Evolutionary conservation across 805 yeast species (phyloP).

Genomic region (Lachancea nothofagi): DNA sequence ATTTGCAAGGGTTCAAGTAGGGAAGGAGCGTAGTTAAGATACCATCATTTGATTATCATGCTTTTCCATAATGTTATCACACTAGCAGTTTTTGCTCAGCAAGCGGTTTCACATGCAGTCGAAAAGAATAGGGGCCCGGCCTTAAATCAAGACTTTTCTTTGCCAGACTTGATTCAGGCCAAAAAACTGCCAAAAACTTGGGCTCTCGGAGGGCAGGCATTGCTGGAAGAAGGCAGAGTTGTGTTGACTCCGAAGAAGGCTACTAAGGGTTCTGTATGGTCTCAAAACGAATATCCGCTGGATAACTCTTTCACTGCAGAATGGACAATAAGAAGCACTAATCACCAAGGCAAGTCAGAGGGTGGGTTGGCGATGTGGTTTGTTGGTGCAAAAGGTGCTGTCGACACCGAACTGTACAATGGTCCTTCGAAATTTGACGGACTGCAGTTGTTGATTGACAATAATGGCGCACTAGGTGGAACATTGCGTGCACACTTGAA

Average conservation of each 20-base stretch:
- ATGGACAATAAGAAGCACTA: constrained; percentile 56
- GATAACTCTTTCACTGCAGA: constrained; percentile 51
- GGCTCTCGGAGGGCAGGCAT: constrained; percentile 36
- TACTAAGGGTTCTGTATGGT: constrained; percentile 45
- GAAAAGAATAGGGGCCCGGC: constrained; percentile 17
- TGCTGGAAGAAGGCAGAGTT: constrained; percentile 48
- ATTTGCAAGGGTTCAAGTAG: too few relatives aligned
- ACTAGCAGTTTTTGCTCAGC: constrained; percentile 2
- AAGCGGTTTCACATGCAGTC: constrained; percentile 1
- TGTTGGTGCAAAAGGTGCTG: constrained; percentile 31
- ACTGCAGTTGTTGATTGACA: constrained; percentile 53
- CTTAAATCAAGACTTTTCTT: constrained; percentile 30
- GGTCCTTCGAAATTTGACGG: constrained; percentile 62
- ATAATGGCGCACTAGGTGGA: constrained; percentile 41
- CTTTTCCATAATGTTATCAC: constrained; percentile 5
- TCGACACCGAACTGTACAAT: constrained; percentile 39
- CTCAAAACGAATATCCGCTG: constrained; percentile 29
- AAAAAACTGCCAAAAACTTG: constrained; percentile 33
- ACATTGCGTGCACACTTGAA: constrained; percentile 54
- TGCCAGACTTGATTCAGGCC: constrained; percentile 37
- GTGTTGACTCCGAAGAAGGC: constrained; percentile 42
- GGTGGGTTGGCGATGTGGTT: constrained; percentile 61
- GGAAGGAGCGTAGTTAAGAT: too few relatives aligned
- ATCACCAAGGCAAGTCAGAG: constrained; percentile 42
- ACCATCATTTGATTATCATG: constrained; percentile 5